Conservation (phyloP, 164 flowering plant genomes). For the Taxillus chinensis region DNA sequence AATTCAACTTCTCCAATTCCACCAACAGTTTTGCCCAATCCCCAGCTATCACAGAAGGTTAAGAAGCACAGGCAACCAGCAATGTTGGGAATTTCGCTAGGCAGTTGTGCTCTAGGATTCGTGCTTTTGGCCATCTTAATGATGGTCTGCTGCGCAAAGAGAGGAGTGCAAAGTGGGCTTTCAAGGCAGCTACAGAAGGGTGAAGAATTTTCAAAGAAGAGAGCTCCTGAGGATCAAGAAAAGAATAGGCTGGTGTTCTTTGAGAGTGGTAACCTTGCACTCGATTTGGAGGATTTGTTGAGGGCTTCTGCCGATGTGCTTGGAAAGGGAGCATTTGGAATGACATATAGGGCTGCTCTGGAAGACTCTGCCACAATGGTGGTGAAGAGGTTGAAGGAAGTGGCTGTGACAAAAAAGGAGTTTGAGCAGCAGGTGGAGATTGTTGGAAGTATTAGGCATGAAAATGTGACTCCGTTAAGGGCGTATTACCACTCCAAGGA, state of each 20-base stretch:
- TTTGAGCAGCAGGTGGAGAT: slow-evolving; percentile 90
- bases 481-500: slow-evolving; percentile 85
- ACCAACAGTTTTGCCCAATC: slow-evolving; percentile 23
- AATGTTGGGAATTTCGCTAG: slow-evolving; percentile 47
- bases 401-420: slow-evolving; percentile 54
- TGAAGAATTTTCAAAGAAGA: slow-evolving; percentile 30
- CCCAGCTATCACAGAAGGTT: slow-evolving; percentile 15
- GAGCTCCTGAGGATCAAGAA: slow-evolving; percentile 19
- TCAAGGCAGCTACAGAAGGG: slow-evolving; percentile 25
- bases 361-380: slow-evolving; percentile 71
- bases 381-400: slow-evolving; percentile 85
- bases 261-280: slow-evolving; percentile 55
- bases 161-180: slow-evolving; percentile 14
- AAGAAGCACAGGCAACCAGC: slow-evolving; percentile 37
- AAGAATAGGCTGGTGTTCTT: slow-evolving; percentile 57
- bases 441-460: slow-evolving; percentile 60
- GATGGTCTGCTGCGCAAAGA: slow-evolving; percentile 25
- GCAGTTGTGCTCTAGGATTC: slow-evolving; percentile 35
- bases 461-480: slow-evolving; percentile 60
- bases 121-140: slow-evolving; percentile 29
- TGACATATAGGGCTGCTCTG: slow-evolving; percentile 70
- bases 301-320: slow-evolving; percentile 93
- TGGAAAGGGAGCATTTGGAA: slow-evolving; percentile 84
- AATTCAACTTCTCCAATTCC: slow-evolving; percentile 7
- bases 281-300: slow-evolving; percentile 87